Base-by-base conservation (phyloP, 305 asterid species). In the Fraxinus sp. region DNA sequence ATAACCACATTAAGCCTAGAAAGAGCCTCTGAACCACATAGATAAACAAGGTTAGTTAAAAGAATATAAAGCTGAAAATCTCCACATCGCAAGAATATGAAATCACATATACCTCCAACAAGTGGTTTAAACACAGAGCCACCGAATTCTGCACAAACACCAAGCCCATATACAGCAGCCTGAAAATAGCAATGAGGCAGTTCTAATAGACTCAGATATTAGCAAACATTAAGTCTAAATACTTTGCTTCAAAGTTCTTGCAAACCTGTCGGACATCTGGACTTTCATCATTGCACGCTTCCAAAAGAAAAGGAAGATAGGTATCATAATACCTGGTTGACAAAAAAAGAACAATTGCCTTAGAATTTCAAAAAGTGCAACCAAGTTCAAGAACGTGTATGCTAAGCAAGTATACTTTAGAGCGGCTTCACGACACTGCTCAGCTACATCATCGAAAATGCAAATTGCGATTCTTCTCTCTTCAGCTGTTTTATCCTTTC, bases 151-250 rank as follows among this genome's bases (percentile, higher is more conserved):
- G 99, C 99, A 86, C 98, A 95, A 32, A 95, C 96, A 0, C 98
- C 99, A 79, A 95, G 97, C 74, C 99, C 99, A 88, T 95, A 95
- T 13, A 95, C 97, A 87, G 98, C 97, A 87, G 99, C 99, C 98
- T 95, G 94, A 80, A 77, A 76, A 86, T 32, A 75, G 44, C 35
- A 85, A 81, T 5, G 1, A 82, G 49, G 59, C 6, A 77, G 72
- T 83, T 89, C 37, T 78, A 76, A 82, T 32, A 79, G 28, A 80
- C 75, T 83, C 36, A 62, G 73, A 64, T 14, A 87, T 46, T 49
- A 74, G 71, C 13, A 55, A 55, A 55, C 66, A 55, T 18, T n/a
- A 55, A 7, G 66, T 18, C 66, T n/a, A 55, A 55, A 55, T 18
- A n/a, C 8, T 6, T 6, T 55, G 74, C 41, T 76, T 2, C 26